Evolutionary conservation across 495 filamentous ascomycete genomes (phyloP).

Genomic region (Tetracladium marchalianum): DNA sequence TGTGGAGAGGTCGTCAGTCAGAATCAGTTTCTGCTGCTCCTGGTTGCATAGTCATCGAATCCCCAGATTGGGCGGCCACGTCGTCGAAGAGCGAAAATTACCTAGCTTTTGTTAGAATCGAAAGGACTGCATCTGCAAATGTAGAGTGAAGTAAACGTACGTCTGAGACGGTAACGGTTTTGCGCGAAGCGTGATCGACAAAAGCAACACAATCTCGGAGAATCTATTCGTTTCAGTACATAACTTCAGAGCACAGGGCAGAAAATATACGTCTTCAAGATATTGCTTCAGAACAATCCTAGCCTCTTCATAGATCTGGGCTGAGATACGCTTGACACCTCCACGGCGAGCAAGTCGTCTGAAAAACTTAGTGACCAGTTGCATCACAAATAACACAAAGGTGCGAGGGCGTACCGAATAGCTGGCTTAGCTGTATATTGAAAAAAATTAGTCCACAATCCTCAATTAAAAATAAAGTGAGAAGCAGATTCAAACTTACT

Average conservation of each 20-base stretch:
- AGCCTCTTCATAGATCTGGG: slow-evolving; percentile 59
- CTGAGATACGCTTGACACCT: slow-evolving; percentile 65
- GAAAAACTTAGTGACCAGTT: neutral
- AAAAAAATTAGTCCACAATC: slow-evolving; percentile 2
- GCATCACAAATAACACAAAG: neutral
- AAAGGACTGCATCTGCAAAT: neutral
- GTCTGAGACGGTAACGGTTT: slow-evolving; percentile 56
- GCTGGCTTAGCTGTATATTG: slow-evolving; percentile 44
- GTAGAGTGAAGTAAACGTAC: slow-evolving; percentile 30
- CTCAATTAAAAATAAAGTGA: neutral
- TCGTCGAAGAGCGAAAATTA: slow-evolving; percentile 47
- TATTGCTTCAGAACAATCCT: slow-evolving; percentile 42
- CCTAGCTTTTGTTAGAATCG: slow-evolving; percentile 29
- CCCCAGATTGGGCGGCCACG: slow-evolving; percentile 40
- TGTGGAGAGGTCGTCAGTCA: no score
- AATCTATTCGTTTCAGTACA: slow-evolving; percentile 32
- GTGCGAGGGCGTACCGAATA: slow-evolving; percentile 47
- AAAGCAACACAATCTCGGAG: slow-evolving; percentile 39
- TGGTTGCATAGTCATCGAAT: slow-evolving; percentile 24
- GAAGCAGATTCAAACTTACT: slow-evolving; percentile 38
- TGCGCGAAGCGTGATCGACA: slow-evolving; percentile 34
- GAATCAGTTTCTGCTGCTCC: no score
- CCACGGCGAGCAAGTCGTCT: slow-evolving; percentile 74
- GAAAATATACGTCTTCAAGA: slow-evolving; percentile 39
- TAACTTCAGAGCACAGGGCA: neutral